Conservation (phyloP, 2,329 filamentous ascomycete species). For the Sphaceloma murrayae region DNA sequence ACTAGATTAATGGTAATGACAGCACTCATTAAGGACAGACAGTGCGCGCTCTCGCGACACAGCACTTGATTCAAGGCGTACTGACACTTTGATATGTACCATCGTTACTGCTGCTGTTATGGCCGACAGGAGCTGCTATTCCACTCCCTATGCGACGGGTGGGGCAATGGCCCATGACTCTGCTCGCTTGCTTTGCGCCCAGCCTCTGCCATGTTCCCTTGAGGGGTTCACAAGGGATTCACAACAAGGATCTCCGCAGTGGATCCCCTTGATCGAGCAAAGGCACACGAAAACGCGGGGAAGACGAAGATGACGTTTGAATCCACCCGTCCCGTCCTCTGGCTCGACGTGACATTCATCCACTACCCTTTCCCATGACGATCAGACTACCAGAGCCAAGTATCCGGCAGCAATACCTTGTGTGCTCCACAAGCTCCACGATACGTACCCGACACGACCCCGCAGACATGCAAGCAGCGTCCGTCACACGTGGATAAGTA, state of each 20-base stretch:
- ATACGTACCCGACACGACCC: conserved; percentile 16
- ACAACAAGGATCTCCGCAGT: not conserved
- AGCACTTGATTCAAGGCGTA: no score
- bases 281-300: conserved; percentile 5
- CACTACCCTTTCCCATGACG: not conserved
- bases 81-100: not conserved
- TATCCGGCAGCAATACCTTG: conserved; percentile 7
- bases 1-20: conserved; percentile 10
- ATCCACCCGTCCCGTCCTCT: not conserved
- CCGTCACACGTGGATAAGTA: conserved; percentile 1
- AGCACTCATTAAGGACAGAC: no score
- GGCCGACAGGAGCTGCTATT: no score
- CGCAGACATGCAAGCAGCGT: conserved; percentile 13
- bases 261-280: not conserved
- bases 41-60: no score
- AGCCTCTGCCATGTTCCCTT: no score
- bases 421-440: conserved; percentile 4
- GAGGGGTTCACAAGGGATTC: conserved; percentile 5
- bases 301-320: conserved; percentile 12
- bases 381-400: not conserved
- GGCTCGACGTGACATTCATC: conserved; percentile 7
- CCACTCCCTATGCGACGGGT: no score
- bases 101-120: no score
- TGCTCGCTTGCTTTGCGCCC: no score
- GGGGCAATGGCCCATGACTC: no score